These are phyloP conservation scores for Fusarium multiceps DNA, from an alignment of 2,329 filamentous ascomycete genomes.

Conservation along the genomic window DNA sequence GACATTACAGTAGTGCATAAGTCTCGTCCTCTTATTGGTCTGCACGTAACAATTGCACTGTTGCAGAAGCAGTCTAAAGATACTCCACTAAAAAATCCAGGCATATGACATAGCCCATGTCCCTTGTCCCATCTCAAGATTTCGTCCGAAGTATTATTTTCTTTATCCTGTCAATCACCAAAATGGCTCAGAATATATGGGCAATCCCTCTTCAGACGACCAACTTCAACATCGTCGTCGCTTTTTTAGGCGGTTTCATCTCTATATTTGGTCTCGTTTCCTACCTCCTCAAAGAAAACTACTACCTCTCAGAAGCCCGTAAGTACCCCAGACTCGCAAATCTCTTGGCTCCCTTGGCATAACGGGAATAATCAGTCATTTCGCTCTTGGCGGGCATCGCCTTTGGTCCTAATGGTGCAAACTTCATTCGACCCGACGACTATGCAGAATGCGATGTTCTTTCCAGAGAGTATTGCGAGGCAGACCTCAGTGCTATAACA, in stretches of 20 bases:
- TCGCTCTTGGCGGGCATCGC: slow-evolving; percentile 81
- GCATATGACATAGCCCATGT: background rate
- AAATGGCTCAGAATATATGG: slow-evolving; percentile 46
- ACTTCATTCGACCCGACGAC: slow-evolving; percentile 79
- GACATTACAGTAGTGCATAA: background rate
- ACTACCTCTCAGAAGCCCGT: slow-evolving; percentile 92
- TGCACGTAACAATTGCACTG: background rate
- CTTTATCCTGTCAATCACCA: background rate
- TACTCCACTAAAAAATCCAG: background rate
- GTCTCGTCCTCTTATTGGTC: background rate
- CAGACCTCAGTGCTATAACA: slow-evolving; percentile 76
- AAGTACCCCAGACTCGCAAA: slow-evolving; percentile 49
- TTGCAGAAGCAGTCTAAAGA: background rate
- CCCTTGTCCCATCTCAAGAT: background rate
- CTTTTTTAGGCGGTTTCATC: slow-evolving; percentile 86
- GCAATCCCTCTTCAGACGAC: slow-evolving; percentile 64
- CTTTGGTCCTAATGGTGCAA: slow-evolving; percentile 81
- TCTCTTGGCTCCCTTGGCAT: slow-evolving; percentile 25
- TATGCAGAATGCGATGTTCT: slow-evolving; percentile 67
- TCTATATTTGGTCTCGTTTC: slow-evolving; percentile 92
- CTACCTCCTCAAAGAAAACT: slow-evolving; percentile 88
- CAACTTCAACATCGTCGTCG: slow-evolving; percentile 87
- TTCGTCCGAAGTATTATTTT: background rate
- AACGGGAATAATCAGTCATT: slow-evolving; percentile 71
- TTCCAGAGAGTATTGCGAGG: slow-evolving; percentile 48